Base-by-base conservation (phyloP, 768 basidiomycete genomes). In the Russula abietina region DNA sequence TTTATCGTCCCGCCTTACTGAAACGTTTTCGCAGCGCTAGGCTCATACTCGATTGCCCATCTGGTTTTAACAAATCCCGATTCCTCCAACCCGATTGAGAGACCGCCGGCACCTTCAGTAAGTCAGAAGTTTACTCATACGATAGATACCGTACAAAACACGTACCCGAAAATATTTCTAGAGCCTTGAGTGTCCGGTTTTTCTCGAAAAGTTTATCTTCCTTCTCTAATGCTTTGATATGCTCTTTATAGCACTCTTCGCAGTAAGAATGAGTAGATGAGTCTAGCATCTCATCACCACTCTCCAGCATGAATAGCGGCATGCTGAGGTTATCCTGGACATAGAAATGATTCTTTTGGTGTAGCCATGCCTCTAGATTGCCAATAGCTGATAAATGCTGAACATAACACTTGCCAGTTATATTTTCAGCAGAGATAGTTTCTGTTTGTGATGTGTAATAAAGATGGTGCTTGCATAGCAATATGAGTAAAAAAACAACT, bases 111-210 rank as follows among this genome's bases (percentile, higher is more conserved):
- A 71, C 88, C 88, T 89, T 61, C 17, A 33, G n/a, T 5, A n/a
- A 22, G 14, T 50, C 33, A 41, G 58, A 43, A 57, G 22, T 52
- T 30, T 11, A 48, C 7, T 12, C n/a, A 41, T 3, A 36, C 8
- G 36, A 2, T 2, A 5, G 0, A 39, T 17, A n/a, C n/a, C n/a
- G n/a, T n/a, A 26, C n/a, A 4, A 2, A 55, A n/a, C 19, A 57
- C 11, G 26, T 36, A 87, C 87, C 89, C 70, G 81, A 79, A 67
- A 89, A 91, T 6, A 91, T 73, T 69, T 91, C 89, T 60, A 91
- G 64, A 2, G 83, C 84, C 57, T 78, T 74, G 24, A 90, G 72
- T 24, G 79, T 80, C 9, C 75, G 77, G 46, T 81, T 74, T 12
- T 72, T 71, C 22, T 70, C 59, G 6, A 75, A 67, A 10, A 81